phyloP scores from a whole-genome alignment of 2,329 filamentous ascomycete species.

The Parastagonospora nodorum region DNA sequence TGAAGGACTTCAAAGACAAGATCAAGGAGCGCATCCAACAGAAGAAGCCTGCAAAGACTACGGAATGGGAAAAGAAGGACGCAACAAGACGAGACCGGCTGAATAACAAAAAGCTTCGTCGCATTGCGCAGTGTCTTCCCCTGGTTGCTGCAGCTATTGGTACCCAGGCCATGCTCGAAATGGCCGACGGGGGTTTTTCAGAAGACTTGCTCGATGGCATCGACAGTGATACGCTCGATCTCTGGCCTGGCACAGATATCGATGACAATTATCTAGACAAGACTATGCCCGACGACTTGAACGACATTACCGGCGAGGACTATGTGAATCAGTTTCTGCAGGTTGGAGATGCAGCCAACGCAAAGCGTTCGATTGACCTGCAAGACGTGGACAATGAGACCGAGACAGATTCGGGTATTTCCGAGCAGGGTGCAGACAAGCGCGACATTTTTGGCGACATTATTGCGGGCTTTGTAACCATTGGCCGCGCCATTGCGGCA shows the following conservation, averaged over 20 bases:
- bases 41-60: conserved; percentile 5
- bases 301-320: conserved; percentile 8
- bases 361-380: conserved; percentile 8
- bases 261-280: conserved; percentile 8
- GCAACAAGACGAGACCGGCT: conserved; percentile 3
- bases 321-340: conserved; percentile 7
- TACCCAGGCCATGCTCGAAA: conserved; percentile 10
- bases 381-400: neutral
- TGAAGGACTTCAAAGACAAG: conserved; percentile 7
- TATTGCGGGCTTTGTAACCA: neutral
- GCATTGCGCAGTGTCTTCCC: conserved; percentile 10
- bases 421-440: conserved; percentile 2
- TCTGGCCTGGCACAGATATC: conserved; percentile 10
- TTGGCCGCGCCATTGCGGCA: conserved; percentile 1
- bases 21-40: conserved; percentile 6
- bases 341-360: conserved; percentile 5
- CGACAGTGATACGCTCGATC: conserved; percentile 8
- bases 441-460: conserved; percentile 1
- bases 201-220: conserved; percentile 12
- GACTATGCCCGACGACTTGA: conserved; percentile 4
- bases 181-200: conserved; percentile 12
- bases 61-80: conserved; percentile 12
- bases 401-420: conserved; percentile 1
- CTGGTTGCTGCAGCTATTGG: conserved; percentile 9
- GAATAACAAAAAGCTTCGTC: conserved; percentile 9